phyloP scores from a whole-genome alignment of 805 yeast genomes.

The Priceomyces melissophilus region DNA sequence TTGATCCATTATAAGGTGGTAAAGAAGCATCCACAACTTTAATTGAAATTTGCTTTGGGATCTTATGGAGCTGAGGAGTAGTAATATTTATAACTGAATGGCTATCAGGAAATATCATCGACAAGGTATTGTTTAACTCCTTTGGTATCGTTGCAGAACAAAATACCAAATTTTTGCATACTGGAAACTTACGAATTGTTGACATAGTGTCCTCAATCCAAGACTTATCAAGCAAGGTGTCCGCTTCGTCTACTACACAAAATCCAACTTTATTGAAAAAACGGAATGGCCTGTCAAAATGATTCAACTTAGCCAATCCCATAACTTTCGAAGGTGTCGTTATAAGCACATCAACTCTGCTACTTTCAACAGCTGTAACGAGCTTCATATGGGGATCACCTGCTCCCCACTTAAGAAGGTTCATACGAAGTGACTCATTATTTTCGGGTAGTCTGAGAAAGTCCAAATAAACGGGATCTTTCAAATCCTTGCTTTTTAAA shows the following conservation, averaged over 20 bases:
- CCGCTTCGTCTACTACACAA: slow-evolving; percentile 90
- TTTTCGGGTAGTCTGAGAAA: slow-evolving; percentile 24
- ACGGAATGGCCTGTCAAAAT: slow-evolving; percentile 30
- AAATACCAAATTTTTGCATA: slow-evolving; percentile 62
- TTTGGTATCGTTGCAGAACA: slow-evolving; percentile 91
- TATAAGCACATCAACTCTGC: slow-evolving; percentile 71
- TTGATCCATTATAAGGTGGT: slow-evolving; percentile 81
- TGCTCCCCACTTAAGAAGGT: slow-evolving; percentile 59
- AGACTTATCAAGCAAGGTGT: slow-evolving; percentile 80
- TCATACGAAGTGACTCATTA: slow-evolving; percentile 34
- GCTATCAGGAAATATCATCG: slow-evolving; percentile 58
- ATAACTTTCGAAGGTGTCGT: slow-evolving; percentile 81
- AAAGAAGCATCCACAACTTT: slow-evolving; percentile 71
- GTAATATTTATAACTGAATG: slow-evolving; percentile 53
- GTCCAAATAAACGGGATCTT: slow-evolving; percentile 14
- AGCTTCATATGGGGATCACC: slow-evolving; percentile 54
- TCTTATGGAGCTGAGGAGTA: slow-evolving; percentile 78
- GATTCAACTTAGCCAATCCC: slow-evolving; percentile 31
- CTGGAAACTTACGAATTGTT: slow-evolving; percentile 48
- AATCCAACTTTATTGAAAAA: slow-evolving; percentile 47
- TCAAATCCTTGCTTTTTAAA: slow-evolving; percentile 13
- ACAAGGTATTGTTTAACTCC: slow-evolving; percentile 62
- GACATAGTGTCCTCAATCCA: slow-evolving; percentile 65
- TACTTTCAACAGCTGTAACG: slow-evolving; percentile 38
- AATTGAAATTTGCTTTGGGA: slow-evolving; percentile 75